These are phyloP conservation scores for Phaseolus coccineus DNA, from an alignment of 331 rosid species.

Conservation along the genomic window DNA sequence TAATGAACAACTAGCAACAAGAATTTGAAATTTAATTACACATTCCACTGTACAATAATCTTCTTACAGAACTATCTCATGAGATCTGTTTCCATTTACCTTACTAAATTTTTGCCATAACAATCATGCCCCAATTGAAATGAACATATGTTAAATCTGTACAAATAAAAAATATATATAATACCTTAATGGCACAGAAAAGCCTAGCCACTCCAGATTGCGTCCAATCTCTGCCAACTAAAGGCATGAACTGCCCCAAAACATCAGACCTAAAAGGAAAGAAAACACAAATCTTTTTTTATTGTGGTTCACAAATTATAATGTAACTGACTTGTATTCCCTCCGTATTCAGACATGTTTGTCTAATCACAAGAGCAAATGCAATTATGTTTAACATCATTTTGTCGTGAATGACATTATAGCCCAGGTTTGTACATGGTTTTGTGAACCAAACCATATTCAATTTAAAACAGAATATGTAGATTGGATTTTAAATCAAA, in stretches of 20 bases:
- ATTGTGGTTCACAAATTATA: slow-evolving; percentile 30
- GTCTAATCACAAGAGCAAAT: slow-evolving; percentile 9
- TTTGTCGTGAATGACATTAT: not conserved
- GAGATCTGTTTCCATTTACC: slow-evolving; percentile 19
- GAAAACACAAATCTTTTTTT: slow-evolving; percentile 5
- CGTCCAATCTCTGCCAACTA: slow-evolving; percentile 96
- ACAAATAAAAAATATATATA: slow-evolving; percentile 13
- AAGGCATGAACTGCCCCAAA: slow-evolving; percentile 98
- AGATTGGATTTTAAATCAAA: not conserved
- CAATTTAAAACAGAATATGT: not conserved
- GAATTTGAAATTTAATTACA: slow-evolving; percentile 1
- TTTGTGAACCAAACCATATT: not conserved
- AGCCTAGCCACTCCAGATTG: slow-evolving; percentile 98
- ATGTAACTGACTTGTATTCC: slow-evolving; percentile 25
- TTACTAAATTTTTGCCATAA: slow-evolving; percentile 17
- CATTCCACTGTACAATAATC: slow-evolving; percentile 18
- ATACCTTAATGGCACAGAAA: slow-evolving; percentile 91
- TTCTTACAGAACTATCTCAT: slow-evolving; percentile 23
- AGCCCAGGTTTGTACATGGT: not conserved
- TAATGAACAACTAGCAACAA: slow-evolving; percentile 31
- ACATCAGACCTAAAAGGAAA: slow-evolving; percentile 82
- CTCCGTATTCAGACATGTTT: slow-evolving; percentile 17
- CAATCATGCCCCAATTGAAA: slow-evolving; percentile 26
- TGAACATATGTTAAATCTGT: slow-evolving; percentile 27
- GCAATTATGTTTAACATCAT: slow-evolving; percentile 21